Base-by-base conservation (phyloP, 345 rosid genomes). In the Geranium brycei region DNA sequence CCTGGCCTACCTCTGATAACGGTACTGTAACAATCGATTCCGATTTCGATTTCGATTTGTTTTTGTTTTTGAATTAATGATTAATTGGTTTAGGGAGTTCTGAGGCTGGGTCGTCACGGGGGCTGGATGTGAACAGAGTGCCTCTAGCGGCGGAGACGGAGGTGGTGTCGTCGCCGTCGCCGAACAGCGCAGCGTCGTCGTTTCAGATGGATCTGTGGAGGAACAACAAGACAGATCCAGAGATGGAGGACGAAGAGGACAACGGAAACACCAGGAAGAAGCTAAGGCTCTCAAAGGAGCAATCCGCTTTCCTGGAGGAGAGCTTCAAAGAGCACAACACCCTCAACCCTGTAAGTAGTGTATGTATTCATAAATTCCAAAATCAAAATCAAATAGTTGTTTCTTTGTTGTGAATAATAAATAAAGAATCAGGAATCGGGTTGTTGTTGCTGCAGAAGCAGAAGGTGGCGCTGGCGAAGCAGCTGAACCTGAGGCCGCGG, bases 241-340 rank as follows among this genome's bases (percentile, higher is more conserved):
- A 81, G 40, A 67, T 72, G 32, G 69, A 80, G 58, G 96, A 85
- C n/a, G 97, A 90, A 60, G 99, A 89, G 12, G 99, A 95, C 19
- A 90, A 87, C 68, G 95, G 96, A 3, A 77, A 72, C 58, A 80
- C 89, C 16, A 77, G 97, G 79, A 95, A 95, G 83, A 95, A 95
- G 78, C 97, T 95, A 51, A 84, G 99, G 64, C 91, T 95, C 30
- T 85, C 99, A 5, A 91, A 95, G 62, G 91, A 91, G n/a, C 97
- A 95, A 64, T 91, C 99, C 38, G 96, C 92, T 73, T 88, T 95
- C 73, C 97, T 95, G 35, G 99, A 95, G 73, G 97, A 91, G 60
- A 88, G 92, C 66, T 95, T 95, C 80, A 95, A 95, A 80, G 95
- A 90, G 62, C 97, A 95, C 71, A 88, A 68, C 60, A 95, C 99